Evolutionary conservation across 495 filamentous ascomycete genomes (phyloP).

Genomic region (Antarctomyces pellizariae): DNA sequence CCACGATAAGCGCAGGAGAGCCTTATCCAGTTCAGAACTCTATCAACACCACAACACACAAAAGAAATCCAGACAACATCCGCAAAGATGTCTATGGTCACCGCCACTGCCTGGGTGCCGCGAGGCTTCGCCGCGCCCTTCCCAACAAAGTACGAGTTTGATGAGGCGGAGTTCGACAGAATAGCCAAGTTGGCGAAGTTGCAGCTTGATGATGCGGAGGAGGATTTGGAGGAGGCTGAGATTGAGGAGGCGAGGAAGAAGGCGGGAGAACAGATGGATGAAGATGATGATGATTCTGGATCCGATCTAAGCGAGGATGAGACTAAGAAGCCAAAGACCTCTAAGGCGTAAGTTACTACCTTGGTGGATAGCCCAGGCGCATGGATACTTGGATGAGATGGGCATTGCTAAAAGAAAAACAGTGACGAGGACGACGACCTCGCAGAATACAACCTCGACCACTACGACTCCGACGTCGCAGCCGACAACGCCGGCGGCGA

Average conservation of each 20-base stretch:
- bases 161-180: conserved; percentile 78
- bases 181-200: conserved; percentile 77
- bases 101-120: conserved; percentile 79
- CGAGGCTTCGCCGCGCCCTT: conserved; percentile 83
- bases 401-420: no score
- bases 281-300: no score
- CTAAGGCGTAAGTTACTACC: conserved; percentile 9
- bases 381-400: no score
- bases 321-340: conserved; percentile 5
- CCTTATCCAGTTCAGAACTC: no score
- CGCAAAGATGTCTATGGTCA: conserved; percentile 58
- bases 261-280: conserved; percentile 15
- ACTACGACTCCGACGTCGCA: conserved; percentile 70
- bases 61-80: no score
- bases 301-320: no score
- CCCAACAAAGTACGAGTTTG: conserved; percentile 70
- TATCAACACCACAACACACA: no score
- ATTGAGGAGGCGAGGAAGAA: conserved; percentile 15
- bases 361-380: no score
- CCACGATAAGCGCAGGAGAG: no score
- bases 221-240: conserved; percentile 52
- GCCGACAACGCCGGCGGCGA: conserved; percentile 34
- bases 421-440: conserved; percentile 60
- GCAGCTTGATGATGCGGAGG: conserved; percentile 79
- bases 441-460: conserved; percentile 84